Conservation (phyloP, 345 rosid genomes). For the Eucalyptus pauciflora region DNA sequence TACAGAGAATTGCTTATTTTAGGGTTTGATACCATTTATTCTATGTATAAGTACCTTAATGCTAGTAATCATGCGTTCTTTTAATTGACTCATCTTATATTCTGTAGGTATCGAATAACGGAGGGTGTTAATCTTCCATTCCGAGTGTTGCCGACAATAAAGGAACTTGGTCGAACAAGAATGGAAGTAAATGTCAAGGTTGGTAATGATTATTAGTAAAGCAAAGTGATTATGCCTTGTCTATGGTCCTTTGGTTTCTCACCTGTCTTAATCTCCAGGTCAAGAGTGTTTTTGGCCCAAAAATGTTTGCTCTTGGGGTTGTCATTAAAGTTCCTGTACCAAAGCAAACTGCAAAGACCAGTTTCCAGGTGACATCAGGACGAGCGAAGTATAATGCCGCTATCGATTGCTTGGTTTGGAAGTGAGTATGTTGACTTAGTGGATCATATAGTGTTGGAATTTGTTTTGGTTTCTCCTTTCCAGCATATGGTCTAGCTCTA, state of each 20-base stretch:
- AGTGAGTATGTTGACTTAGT: conserved; percentile 38
- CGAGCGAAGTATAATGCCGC: conserved; percentile 96
- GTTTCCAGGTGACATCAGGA: conserved; percentile 95
- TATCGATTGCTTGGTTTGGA: conserved; percentile 97
- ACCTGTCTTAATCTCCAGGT: conserved; percentile 40
- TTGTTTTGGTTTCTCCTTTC: not conserved
- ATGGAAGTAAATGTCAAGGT: conserved; percentile 99
- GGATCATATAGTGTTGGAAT: not conserved
- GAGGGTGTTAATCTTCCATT: conserved; percentile 99
- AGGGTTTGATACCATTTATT: not conserved
- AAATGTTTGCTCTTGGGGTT: conserved; percentile 99
- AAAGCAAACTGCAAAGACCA: conserved; percentile 96
- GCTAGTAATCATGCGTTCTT: not conserved
- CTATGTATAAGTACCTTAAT: not conserved
- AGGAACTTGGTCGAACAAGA: conserved; percentile 98
- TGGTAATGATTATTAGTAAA: conserved; percentile 6
- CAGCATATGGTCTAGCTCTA: not conserved
- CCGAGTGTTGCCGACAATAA: conserved; percentile 91
- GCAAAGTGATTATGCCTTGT: not conserved
- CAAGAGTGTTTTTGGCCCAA: conserved; percentile 98
- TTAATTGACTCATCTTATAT: not conserved
- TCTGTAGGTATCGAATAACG: conserved; percentile 78
- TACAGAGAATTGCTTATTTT: not conserved
- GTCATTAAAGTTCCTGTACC: conserved; percentile 98
- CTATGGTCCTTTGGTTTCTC: conserved; percentile 1